Evolutionary conservation across 176 grass and related monocot genomes (phyloP), one percentile per base, ranked within the genome.

Genomic region (Zoysia pacifica): DNA sequence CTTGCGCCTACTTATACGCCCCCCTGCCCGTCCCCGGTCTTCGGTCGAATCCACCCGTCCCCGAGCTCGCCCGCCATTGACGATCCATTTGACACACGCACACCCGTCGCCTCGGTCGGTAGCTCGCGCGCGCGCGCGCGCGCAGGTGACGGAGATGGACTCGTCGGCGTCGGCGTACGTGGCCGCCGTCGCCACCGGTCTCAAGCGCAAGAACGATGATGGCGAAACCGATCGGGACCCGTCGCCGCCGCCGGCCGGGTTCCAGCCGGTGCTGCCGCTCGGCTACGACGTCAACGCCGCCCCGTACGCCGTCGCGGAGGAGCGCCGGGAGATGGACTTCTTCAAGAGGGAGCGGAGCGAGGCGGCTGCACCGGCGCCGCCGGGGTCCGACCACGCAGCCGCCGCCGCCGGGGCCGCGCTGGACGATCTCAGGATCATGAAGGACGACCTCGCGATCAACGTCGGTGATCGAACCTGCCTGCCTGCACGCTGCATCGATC

Each of bases 251-350:
- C 6, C 7, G 13, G 46, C 16, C 6, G 19, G 14, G 49, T 72
- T 81, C 79, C 28, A 28, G 28, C 80, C 40, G 79, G 38, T 7
- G 5, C 72, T 4, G 44, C 41, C 3, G 63, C 6, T 76, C 14
- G 61, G 84, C 35, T 86, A 44, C 52, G 77, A 41, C 43, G n/a
- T 11, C 52, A 60, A 5, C 12, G 63, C 7, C 7, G 66, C n/a
- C n/a, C n/a, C n/a, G n/a, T n/a, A 0, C 5, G 58, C 1, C 5
- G 46, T n/a, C 4, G 5, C 4, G 39, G 50, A 7, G 76, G 71
- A 61, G 4, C 39, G 36, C 8, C 70, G 80, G 53, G 64, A 92
- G 87, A 88, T 92, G 67, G 94, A 97, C 77, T 97, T 97, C 80
- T 97, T 97, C 86, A 86, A 85, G 63, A 85, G 69, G 9, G 87